phyloP scores from a whole-genome alignment of 2,329 filamentous ascomycete species.

The Plenodomus biglobosus region DNA sequence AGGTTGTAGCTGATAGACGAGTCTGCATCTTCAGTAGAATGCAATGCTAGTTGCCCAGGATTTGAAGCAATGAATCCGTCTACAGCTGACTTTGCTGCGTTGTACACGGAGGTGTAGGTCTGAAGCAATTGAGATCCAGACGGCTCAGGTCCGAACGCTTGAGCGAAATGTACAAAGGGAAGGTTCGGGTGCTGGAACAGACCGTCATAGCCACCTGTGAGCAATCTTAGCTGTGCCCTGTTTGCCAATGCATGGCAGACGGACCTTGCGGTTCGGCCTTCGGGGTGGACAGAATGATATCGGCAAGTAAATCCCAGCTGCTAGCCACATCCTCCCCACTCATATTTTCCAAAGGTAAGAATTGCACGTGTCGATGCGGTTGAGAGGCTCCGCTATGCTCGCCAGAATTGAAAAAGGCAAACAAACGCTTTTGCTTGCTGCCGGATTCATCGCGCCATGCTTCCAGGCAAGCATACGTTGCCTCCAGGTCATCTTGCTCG shows the following conservation, averaged over 20 bases:
- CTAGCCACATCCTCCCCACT: constrained; percentile 44
- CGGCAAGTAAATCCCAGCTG: constrained; percentile 55
- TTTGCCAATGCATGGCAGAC: neutral
- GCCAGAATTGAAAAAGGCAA: constrained; percentile 72
- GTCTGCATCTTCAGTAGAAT: constrained; percentile 38
- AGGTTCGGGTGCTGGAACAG: constrained; percentile 34
- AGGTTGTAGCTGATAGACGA: constrained; percentile 60
- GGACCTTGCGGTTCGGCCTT: constrained; percentile 4
- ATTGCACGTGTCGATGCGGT: constrained; percentile 70
- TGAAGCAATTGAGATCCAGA: constrained; percentile 38
- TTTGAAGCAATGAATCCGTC: constrained; percentile 48
- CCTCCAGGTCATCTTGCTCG: constrained; percentile 61
- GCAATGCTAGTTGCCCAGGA: constrained; percentile 29
- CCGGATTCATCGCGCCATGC: constrained; percentile 51
- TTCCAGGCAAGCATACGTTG: constrained; percentile 62
- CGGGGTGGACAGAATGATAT: constrained; percentile 37
- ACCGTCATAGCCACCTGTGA: constrained; percentile 4
- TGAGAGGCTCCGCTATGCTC: constrained; percentile 69
- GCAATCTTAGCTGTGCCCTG: constrained; percentile 7
- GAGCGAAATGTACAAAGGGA: constrained; percentile 56
- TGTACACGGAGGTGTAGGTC: constrained; percentile 41
- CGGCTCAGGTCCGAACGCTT: constrained; percentile 45
- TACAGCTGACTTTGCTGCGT: constrained; percentile 36
- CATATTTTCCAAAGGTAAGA: constrained; percentile 68
- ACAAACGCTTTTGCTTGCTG: constrained; percentile 50